Evolutionary conservation across 176 grass and related monocot species (phyloP).

Genomic region (Rhynchospora tenuis): DNA sequence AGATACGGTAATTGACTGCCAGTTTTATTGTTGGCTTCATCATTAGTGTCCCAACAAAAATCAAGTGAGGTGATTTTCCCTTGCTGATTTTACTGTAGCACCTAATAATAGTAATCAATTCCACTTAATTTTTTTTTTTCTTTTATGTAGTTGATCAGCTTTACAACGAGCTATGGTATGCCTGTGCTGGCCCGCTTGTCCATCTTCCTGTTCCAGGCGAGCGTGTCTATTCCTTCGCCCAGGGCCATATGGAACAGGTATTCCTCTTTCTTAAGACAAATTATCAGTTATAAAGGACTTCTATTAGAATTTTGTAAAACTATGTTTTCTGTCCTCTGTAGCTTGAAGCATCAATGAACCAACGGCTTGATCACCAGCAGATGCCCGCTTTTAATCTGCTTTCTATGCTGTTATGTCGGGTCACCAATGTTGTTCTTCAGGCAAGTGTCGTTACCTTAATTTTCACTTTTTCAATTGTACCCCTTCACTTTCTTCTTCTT

Average conservation of each 20-base stretch:
- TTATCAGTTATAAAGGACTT: neutral
- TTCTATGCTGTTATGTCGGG: slow-evolving; percentile 76
- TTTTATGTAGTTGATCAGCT: slow-evolving; percentile 32
- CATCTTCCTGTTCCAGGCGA: slow-evolving; percentile 59
- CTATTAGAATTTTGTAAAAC: neutral
- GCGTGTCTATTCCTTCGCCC: slow-evolving; percentile 88
- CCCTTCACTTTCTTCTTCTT: neutral
- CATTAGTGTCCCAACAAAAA: neutral
- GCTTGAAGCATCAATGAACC: slow-evolving; percentile 85
- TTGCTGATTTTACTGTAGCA: neutral
- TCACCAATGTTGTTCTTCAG: slow-evolving; percentile 72
- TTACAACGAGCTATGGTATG: slow-evolving; percentile 80
- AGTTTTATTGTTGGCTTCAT: neutral
- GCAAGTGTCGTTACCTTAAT: slow-evolving; percentile 26
- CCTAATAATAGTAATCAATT: neutral
- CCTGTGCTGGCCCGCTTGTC: slow-evolving; percentile 80
- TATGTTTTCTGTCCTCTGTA: slow-evolving; percentile 28
- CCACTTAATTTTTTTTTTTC: neutral
- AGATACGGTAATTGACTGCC: neutral
- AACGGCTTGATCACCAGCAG: slow-evolving; percentile 67
- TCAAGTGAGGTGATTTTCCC: neutral
- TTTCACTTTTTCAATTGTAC: slow-evolving; percentile 5
- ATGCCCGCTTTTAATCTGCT: slow-evolving; percentile 69
- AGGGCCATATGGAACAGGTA: slow-evolving; percentile 99
- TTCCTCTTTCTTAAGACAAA: slow-evolving; percentile 6